Conservation (phyloP, 1,139 yeast species). For the Sugiyamaella paludigena region DNA sequence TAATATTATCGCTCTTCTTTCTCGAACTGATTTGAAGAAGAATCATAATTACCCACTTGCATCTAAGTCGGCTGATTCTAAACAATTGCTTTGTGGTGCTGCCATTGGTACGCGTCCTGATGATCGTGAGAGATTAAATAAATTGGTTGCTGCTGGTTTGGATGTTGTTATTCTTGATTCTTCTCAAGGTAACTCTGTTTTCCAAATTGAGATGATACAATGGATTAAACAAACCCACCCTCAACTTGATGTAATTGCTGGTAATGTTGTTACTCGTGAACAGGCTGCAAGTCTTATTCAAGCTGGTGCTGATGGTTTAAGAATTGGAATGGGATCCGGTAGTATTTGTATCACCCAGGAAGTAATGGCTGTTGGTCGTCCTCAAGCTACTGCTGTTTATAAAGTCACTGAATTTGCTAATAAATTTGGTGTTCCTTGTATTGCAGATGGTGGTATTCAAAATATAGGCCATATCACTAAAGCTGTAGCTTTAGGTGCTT, state of each 20-base stretch:
- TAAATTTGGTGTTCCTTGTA: constrained; percentile 90
- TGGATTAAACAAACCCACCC: constrained; percentile 85
- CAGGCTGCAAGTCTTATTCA: constrained; percentile 95
- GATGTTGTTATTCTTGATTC: constrained; percentile 96
- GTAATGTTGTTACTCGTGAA: constrained; percentile 98
- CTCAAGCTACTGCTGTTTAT: constrained; percentile 97
- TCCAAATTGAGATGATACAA: constrained; percentile 89
- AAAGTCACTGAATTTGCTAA: constrained; percentile 84
- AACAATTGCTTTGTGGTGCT: constrained; percentile 98
- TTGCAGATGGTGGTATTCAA: constrained; percentile 99
- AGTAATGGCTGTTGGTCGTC: constrained; percentile 99
- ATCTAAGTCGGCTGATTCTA: constrained; percentile 86
- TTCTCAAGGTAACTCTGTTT: constrained; percentile 94
- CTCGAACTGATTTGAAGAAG: constrained; percentile 96
- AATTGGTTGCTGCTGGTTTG: constrained; percentile 93
- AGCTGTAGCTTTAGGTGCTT: constrained; percentile 96
- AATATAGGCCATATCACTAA: constrained; percentile 98
- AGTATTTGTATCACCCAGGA: constrained; percentile 99
- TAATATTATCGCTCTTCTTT: constrained; percentile 79
- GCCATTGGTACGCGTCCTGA: constrained; percentile 93
- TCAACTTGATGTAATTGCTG: constrained; percentile 85
- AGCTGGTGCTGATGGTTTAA: constrained; percentile 97
- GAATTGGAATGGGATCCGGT: constrained; percentile 99
- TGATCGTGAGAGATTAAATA: constrained; percentile 78
- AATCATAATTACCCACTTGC: constrained; percentile 93